Conservation (phyloP, 2,329 filamentous ascomycete genomes). For the Colletotrichum liaoningense region DNA sequence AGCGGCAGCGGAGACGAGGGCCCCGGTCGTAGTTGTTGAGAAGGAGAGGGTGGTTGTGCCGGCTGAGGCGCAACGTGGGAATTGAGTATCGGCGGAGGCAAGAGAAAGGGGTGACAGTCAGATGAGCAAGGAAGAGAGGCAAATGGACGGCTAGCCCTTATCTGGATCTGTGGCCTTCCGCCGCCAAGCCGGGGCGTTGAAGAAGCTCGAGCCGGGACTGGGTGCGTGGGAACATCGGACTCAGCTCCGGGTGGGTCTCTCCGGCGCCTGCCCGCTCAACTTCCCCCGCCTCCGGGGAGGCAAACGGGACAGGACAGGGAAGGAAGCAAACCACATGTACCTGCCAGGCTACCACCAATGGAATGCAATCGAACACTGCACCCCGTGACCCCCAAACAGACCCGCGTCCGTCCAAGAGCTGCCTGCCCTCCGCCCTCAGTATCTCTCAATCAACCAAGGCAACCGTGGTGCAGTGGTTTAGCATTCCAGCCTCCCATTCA, state of each 20-base stretch:
- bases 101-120: not conserved
- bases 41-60: slow-evolving; percentile 6
- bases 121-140: not conserved
- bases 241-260: slow-evolving; percentile 1
- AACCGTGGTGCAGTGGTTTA: slow-evolving; percentile 35
- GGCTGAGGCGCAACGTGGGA: not conserved
- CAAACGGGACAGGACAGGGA: slow-evolving; percentile 21
- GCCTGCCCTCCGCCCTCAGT: not conserved
- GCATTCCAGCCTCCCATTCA: slow-evolving; percentile 34
- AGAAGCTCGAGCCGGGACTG: not conserved
- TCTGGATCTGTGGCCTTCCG: slow-evolving; percentile 10
- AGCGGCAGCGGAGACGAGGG: not conserved
- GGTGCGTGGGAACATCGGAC: not conserved
- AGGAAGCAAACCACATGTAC: slow-evolving; percentile 9
- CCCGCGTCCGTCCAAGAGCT: not conserved
- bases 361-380: not conserved
- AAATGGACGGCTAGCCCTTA: not conserved
- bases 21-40: not conserved
- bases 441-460: slow-evolving; percentile 22
- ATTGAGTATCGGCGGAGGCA: not conserved
- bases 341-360: not conserved
- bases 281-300: not conserved
- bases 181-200: not conserved
- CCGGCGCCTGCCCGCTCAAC: slow-evolving; percentile 1
- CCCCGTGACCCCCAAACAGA: too few relatives aligned